A percentile compares a stretch with the other conserved stretches of the same genome.
phyloP scores from a whole-genome alignment of 345 rosid species.

The Euphorbia pulcherrima region DNA sequence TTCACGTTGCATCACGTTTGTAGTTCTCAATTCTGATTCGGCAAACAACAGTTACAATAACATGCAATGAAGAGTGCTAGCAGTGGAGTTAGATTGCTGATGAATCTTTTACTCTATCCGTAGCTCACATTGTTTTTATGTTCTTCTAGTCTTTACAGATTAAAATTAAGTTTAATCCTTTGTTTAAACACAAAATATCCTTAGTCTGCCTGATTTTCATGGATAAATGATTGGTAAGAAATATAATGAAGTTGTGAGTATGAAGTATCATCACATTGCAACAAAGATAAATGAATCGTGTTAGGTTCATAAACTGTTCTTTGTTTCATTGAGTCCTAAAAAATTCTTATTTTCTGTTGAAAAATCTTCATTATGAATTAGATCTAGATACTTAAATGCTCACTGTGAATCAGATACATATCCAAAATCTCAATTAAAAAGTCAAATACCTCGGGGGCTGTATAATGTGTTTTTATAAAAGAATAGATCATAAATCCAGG shows the following conservation, averaged over 20 bases:
- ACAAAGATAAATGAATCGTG: no score
- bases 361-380: neutral
- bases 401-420: neutral
- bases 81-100: neutral
- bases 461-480: neutral
- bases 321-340: neutral
- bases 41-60: no score
- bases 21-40: neutral
- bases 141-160: neutral
- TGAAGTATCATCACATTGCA: neutral
- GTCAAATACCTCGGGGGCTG: neutral
- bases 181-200: neutral
- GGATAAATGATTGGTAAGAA: neutral
- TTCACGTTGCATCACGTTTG: neutral
- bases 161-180: neutral
- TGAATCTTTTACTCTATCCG: neutral
- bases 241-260: neutral
- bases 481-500: neutral
- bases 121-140: neutral
- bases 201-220: neutral
- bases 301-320: no score
- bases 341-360: neutral
- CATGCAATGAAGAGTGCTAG: neutral
- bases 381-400: neutral
- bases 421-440: neutral